A percentile compares a stretch with the other conserved stretches of the same genome.
These are phyloP conservation scores for Cryptomeria japonica DNA, from an alignment of 75 land plant genomes.

Conservation along the genomic window DNA sequence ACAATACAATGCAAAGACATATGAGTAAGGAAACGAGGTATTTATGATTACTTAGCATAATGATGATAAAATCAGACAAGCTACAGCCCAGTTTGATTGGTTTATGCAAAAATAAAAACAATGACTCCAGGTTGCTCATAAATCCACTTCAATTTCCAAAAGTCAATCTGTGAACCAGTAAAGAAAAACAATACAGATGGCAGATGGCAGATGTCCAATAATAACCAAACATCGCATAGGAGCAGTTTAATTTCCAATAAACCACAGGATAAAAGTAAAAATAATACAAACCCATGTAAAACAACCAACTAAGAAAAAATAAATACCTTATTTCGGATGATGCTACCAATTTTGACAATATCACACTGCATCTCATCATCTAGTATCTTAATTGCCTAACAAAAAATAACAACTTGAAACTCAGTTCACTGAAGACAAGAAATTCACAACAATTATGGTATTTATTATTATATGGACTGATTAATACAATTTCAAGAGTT, in stretches of 20 bases:
- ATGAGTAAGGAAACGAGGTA: background rate
- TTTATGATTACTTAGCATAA: background rate
- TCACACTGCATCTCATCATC: constrained; percentile 94
- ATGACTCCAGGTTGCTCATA: background rate
- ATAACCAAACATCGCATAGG: background rate
- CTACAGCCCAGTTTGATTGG: background rate
- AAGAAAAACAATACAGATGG: background rate
- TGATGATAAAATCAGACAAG: background rate
- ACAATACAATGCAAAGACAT: background rate
- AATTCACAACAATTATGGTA: background rate
- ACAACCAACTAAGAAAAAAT: background rate
- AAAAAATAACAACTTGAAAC: constrained; percentile 3
- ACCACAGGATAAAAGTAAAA: background rate
- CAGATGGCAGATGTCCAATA: background rate
- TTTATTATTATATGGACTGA: background rate
- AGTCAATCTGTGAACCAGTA: background rate
- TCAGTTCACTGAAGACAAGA: background rate
- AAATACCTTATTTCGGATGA: constrained; percentile 84
- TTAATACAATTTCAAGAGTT: background rate
- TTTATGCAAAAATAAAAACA: background rate
- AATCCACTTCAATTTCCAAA: background rate
- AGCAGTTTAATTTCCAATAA: background rate
- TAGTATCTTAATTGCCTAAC: constrained; percentile 82
- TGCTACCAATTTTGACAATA: constrained; percentile 82
- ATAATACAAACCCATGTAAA: background rate